Percentiles rank a stretch among this genome's conserved stretches.
Evolutionary conservation across 73 alveolate genomes (phyloP).

Genomic region (Tetrahymena elliotti): DNA sequence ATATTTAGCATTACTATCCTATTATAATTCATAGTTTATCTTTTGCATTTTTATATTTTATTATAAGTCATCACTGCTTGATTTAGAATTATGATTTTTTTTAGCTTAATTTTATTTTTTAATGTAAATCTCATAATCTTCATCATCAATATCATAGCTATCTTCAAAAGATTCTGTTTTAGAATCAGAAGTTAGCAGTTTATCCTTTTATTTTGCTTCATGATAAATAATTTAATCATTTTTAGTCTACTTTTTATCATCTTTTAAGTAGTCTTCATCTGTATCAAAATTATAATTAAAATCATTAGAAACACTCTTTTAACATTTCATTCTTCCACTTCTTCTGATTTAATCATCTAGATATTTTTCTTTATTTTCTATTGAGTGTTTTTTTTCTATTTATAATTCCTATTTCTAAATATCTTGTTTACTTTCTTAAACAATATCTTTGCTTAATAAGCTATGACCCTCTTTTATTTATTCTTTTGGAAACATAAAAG

Average conservation of each 20-base stretch:
- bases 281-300: not conserved
- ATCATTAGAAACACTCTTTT: not conserved
- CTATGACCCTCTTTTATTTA: too few relatives aligned
- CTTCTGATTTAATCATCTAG: not conserved
- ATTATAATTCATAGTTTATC: not conserved
- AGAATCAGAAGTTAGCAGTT: not conserved
- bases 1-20: not conserved
- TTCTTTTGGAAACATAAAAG: too few relatives aligned
- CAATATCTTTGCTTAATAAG: too few relatives aligned
- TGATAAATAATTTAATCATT: not conserved
- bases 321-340: not conserved
- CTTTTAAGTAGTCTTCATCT: not conserved
- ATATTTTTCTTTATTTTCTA: too few relatives aligned
- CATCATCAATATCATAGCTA: not conserved
- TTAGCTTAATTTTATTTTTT: too few relatives aligned
- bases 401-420: too few relatives aligned
- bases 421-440: not conserved
- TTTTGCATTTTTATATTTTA: too few relatives aligned
- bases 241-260: too few relatives aligned
- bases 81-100: too few relatives aligned
- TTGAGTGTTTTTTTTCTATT: not conserved
- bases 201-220: too few relatives aligned
- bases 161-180: not conserved
- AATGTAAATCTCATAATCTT: not conserved
- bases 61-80: not conserved